Conservation (phyloP, 2,329 filamentous ascomycete genomes). For the Nemania sp. region DNA sequence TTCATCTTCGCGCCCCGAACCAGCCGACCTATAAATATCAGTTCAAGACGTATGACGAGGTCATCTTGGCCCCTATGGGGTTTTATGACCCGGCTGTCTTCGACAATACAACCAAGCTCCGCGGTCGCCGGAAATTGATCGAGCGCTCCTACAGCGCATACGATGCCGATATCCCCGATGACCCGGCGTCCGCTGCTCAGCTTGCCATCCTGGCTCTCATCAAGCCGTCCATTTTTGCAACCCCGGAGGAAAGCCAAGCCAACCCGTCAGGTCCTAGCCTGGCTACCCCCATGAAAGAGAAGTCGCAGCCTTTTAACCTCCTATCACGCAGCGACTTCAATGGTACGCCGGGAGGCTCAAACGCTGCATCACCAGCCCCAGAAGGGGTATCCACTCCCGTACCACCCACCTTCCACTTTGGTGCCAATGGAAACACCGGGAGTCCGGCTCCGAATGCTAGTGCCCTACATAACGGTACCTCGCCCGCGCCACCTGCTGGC, state of each 20-base stretch:
- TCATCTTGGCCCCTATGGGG: conserved; percentile 93
- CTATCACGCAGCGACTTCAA: conserved; percentile 71
- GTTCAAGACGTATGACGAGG: conserved; percentile 97
- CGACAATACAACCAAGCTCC: conserved; percentile 78
- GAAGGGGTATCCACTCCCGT: conserved; percentile 73
- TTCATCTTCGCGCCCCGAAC: conserved; percentile 85
- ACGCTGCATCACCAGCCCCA: conserved; percentile 83
- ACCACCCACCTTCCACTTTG: conserved; percentile 60
- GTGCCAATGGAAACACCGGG: conserved; percentile 46
- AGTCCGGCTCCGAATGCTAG: conserved; percentile 48
- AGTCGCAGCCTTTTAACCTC: conserved; percentile 68
- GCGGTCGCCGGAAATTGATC: conserved; percentile 77
- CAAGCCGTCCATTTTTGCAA: conserved; percentile 59
- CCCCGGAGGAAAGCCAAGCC: conserved; percentile 47
- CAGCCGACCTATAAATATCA: conserved; percentile 90
- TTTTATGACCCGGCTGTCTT: conserved; percentile 89
- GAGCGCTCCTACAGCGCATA: conserved; percentile 92
- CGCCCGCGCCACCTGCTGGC: conserved; percentile 45
- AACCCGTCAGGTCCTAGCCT: conserved; percentile 48
- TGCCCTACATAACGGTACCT: conserved; percentile 34
- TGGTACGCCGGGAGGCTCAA: conserved; percentile 80
- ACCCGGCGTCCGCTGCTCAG: conserved; percentile 85
- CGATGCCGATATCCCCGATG: conserved; percentile 83
- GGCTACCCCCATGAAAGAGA: conserved; percentile 65
- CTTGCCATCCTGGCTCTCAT: conserved; percentile 64